Percentiles rank a stretch among this genome's conserved stretches.
Conservation (phyloP, 2,329 filamentous ascomycete genomes). For the Diaporthe batatas region DNA sequence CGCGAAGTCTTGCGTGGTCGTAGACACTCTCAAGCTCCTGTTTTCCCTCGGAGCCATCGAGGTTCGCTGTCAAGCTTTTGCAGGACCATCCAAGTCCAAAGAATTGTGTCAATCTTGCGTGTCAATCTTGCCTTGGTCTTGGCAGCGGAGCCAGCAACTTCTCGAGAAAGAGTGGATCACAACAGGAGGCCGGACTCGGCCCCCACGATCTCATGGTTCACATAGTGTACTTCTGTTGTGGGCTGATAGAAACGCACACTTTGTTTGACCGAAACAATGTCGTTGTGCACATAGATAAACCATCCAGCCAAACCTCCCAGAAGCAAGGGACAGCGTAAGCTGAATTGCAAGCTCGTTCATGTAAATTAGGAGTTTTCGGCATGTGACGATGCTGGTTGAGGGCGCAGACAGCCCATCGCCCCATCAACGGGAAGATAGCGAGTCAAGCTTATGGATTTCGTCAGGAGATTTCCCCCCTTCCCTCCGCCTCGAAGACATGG, state of each 20-base stretch:
- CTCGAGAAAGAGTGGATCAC: slow-evolving; percentile 2
- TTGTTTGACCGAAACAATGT: not conserved
- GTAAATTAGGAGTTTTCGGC: no score
- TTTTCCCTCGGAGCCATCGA: no score
- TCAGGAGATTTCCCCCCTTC: not conserved
- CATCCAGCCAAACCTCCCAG: not conserved
- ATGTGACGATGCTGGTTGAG: not conserved
- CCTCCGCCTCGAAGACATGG: not conserved
- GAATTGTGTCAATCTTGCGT: slow-evolving; percentile 16
- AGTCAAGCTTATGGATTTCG: slow-evolving; percentile 15
- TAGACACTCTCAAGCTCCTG: no score
- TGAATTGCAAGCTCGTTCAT: not conserved
- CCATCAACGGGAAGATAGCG: not conserved
- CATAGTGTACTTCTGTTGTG: not conserved
- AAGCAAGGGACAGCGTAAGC: not conserved
- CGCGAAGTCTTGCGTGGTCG: not conserved
- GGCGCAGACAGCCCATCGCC: not conserved
- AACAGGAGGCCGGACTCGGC: not conserved
- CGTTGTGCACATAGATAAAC: not conserved
- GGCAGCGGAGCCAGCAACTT: slow-evolving; percentile 12
- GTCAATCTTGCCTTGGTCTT: slow-evolving; percentile 28
- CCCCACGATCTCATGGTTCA: not conserved
- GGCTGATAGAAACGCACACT: not conserved
- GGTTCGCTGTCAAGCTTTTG: not conserved
- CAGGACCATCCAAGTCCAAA: not conserved